Evolutionary conservation across 2,329 filamentous ascomycete genomes (phyloP), one percentile per base, ranked within the genome.

Genomic region (Xylariales sp.): DNA sequence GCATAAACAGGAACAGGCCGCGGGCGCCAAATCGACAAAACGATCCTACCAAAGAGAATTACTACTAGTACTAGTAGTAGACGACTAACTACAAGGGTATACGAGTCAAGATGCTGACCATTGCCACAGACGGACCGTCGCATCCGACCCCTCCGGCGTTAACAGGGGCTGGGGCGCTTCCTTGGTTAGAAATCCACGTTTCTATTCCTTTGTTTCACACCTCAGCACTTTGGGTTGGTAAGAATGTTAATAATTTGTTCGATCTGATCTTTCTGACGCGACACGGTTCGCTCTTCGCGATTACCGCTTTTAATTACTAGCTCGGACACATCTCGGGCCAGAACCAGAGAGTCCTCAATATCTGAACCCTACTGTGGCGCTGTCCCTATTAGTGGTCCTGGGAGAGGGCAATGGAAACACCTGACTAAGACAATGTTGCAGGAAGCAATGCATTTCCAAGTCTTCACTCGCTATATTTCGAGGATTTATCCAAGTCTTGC

Each of bases 151-250:
- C 39, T 41, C 39, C 39, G 10, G 39, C 12, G 9, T 41, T 12
- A 41, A 41, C 36, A 41, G 9, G 39, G 39, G 39, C 10, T 14
- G 39, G 14, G 39, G 39, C 9, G 39, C 39, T 41, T 10, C 3
- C 14, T 23, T 23, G 23, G 39, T 41, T 41, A 14, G 23, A 50
- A 50, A 28, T 16, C 28, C 53, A 39, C 6, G 39, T 39, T 30
- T 30, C 3, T n/a, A 28, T 56, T 45, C 18, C 52, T 39, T 34
- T 54, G 52, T 54, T 54, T 54, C 36, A 55, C 10, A 32, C 53
- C 3, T 56, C 23, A 41, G 16, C n/a, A 30, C 23, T 32, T 28
- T 41, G 9, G 39, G 39, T 41, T 3, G 28, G 23, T 23, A 23
- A 23, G 23, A 23, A 23, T 16, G 48, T 4, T 3, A 28, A 28